Conservation (phyloP, 2,329 filamentous ascomycete genomes). For the Talaromyces sp. region DNA sequence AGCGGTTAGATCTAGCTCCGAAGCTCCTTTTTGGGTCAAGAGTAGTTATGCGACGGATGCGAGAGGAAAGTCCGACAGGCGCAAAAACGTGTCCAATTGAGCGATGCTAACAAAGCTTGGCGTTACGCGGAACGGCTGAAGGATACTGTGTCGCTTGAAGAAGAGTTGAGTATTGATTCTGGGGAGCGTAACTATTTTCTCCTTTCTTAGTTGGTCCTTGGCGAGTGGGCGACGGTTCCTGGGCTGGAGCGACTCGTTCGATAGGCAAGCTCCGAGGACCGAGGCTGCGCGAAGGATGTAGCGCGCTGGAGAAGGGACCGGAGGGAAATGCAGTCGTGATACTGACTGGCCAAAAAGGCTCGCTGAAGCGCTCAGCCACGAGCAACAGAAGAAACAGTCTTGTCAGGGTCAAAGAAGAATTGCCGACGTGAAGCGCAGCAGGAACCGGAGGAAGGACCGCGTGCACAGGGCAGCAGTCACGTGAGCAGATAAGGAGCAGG, state of each 20-base stretch:
- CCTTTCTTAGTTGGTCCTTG: not conserved
- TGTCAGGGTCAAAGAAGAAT: too few relatives aligned
- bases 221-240: not conserved
- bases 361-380: not conserved
- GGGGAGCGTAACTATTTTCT: too few relatives aligned
- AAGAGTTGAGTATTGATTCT: too few relatives aligned
- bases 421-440: not conserved
- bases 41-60: not conserved
- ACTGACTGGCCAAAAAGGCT: not conserved
- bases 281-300: not conserved
- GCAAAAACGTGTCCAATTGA: not conserved
- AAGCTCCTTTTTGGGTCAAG: not conserved
- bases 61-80: not conserved
- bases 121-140: not conserved
- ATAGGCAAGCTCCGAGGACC: not conserved
- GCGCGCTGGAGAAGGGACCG: not conserved
- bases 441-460: not conserved
- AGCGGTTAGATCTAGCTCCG: not conserved
- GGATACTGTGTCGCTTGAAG: not conserved
- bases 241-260: not conserved
- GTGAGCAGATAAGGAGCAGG: not conserved
- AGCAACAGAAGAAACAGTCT: not conserved
- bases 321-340: not conserved
- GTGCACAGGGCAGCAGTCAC: not conserved
- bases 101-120: not conserved